phyloP scores from a whole-genome alignment of 345 rosid genomes.

The Microthlaspi erraticum region DNA sequence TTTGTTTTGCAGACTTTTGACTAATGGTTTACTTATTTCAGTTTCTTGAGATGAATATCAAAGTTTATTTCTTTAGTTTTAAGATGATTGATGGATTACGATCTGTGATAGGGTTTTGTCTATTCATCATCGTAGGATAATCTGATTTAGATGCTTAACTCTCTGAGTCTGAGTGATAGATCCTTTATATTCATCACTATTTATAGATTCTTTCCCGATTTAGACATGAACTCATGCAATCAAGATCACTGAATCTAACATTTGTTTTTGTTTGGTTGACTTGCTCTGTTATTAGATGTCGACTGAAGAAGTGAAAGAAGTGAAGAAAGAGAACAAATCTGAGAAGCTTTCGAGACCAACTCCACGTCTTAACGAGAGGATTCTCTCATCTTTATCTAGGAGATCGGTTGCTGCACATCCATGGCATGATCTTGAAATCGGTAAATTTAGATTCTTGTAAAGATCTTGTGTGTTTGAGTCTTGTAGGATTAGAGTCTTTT shows the following conservation, averaged over 20 bases:
- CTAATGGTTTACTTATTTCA: too few species aligned
- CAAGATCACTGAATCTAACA: background rate
- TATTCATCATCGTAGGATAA: background rate
- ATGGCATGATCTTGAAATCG: constrained; percentile 99
- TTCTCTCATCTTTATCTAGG: constrained; percentile 84
- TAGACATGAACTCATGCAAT: constrained; percentile 16
- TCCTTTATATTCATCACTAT: background rate
- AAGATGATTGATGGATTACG: constrained; percentile 5
- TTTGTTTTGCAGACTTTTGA: too few species aligned
- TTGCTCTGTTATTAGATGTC: constrained; percentile 43
- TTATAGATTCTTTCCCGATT: background rate
- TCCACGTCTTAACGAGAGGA: constrained; percentile 93
- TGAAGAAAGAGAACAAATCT: constrained; percentile 31
- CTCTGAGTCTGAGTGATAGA: constrained; percentile 4
- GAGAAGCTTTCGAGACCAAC: constrained; percentile 32
- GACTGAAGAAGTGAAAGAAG: constrained; percentile 47
- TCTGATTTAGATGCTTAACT: background rate
- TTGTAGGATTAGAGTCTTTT: constrained; percentile 11
- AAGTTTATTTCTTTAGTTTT: too few species aligned
- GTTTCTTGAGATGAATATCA: too few species aligned
- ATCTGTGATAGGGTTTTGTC: constrained; percentile 6
- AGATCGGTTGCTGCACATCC: constrained; percentile 98
- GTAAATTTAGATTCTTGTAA: constrained; percentile 38
- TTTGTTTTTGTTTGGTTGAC: constrained; percentile 13
- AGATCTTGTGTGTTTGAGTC: background rate